Percentiles rank a stretch among this genome's conserved stretches.
Evolutionary conservation across 2,329 filamentous ascomycete genomes (phyloP).

Genomic region (Ophiosphaerella narmari): DNA sequence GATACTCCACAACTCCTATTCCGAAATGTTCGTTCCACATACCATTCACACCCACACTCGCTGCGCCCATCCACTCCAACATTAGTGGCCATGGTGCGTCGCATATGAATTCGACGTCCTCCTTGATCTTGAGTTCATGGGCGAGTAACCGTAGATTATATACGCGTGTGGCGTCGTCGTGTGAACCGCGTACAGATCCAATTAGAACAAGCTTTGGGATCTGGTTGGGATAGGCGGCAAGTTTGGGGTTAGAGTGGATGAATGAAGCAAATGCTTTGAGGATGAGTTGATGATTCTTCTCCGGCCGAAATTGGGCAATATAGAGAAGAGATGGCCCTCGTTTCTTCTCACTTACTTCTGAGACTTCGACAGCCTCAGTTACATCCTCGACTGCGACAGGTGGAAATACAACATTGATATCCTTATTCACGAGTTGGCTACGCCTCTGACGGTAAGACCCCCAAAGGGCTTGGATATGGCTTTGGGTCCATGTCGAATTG

Average conservation of each 20-base stretch:
- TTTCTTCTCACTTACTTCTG: slow-evolving; percentile 67
- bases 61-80: slow-evolving; percentile 74
- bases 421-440: slow-evolving; percentile 55
- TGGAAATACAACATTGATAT: slow-evolving; percentile 82
- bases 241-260: slow-evolving; percentile 47
- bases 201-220: slow-evolving; percentile 77
- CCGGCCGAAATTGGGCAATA: slow-evolving; percentile 95
- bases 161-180: slow-evolving; percentile 76
- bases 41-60: slow-evolving; percentile 88
- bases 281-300: slow-evolving; percentile 93
- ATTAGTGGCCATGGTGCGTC: slow-evolving; percentile 91
- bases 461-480: slow-evolving; percentile 79
- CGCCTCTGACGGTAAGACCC: slow-evolving; percentile 53
- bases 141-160: slow-evolving; percentile 86
- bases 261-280: slow-evolving; percentile 83
- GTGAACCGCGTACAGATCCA: slow-evolving; percentile 85
- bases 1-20: slow-evolving; percentile 97
- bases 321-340: slow-evolving; percentile 80
- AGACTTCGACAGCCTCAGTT: slow-evolving; percentile 73
- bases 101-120: slow-evolving; percentile 83
- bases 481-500: slow-evolving; percentile 92
- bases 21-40: slow-evolving; percentile 99
- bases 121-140: slow-evolving; percentile 80
- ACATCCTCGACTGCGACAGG: slow-evolving; percentile 90
- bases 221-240: slow-evolving; percentile 51